These are phyloP conservation scores for Colletotrichum lindemuthianum DNA, from an alignment of 2,329 filamentous ascomycete genomes.

Conservation along the genomic window DNA sequence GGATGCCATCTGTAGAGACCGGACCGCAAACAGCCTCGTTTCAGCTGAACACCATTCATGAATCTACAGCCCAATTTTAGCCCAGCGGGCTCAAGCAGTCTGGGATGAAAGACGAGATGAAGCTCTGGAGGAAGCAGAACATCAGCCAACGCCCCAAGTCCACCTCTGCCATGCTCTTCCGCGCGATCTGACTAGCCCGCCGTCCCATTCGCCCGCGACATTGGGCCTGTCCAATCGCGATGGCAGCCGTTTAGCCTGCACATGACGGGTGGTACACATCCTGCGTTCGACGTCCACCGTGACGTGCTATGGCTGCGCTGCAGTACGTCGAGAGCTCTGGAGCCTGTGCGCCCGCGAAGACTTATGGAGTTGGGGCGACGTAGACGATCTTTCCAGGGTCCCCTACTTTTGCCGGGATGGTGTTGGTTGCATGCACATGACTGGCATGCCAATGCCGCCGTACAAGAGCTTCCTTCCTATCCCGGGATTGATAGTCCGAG, in stretches of 20 bases:
- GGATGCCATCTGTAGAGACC: no score
- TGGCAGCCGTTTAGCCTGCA: constrained; percentile 14
- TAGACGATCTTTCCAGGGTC: constrained; percentile 16
- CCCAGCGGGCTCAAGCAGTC: no score
- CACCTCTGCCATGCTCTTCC: background rate
- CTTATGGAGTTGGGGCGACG: constrained; percentile 7
- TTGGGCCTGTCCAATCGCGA: constrained; percentile 16
- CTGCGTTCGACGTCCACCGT: background rate
- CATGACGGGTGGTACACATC: constrained; percentile 11
- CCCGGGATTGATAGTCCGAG: background rate
- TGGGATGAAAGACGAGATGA: constrained; percentile 2
- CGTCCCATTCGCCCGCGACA: background rate
- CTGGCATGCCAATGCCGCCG: background rate
- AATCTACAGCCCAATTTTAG: no score
- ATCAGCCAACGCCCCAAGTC: constrained; percentile 3
- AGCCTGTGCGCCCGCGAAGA: constrained; percentile 15
- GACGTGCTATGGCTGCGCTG: background rate
- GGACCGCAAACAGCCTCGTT: no score
- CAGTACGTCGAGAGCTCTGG: background rate
- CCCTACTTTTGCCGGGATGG: constrained; percentile 15
- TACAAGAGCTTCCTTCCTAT: background rate
- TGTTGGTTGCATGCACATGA: constrained; percentile 1
- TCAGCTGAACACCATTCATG: no score
- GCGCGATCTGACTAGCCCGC: constrained; percentile 11
- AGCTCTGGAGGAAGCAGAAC: constrained; percentile 10